A percentile compares a stretch with the other conserved stretches of the same genome.
These are phyloP conservation scores for Wickerhamiella australiensis DNA, from an alignment of 805 yeast genomes.

Conservation along the genomic window DNA sequence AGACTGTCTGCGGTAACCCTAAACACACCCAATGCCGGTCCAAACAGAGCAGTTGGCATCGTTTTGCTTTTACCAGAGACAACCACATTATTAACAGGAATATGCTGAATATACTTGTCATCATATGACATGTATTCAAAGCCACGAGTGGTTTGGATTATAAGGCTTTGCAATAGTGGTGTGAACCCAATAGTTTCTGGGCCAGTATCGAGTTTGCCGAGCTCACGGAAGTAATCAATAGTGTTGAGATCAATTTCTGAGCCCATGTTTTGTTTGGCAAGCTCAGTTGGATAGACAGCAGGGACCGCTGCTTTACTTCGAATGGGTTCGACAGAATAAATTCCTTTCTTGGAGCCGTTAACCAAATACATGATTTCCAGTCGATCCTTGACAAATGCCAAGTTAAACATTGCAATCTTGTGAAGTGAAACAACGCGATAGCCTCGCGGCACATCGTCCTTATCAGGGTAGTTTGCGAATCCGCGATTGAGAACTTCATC, in stretches of 20 bases:
- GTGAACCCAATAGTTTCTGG: constrained; percentile 51
- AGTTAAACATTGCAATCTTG: constrained; percentile 47
- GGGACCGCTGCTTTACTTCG: constrained; percentile 26
- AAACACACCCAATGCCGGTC: constrained; percentile 36
- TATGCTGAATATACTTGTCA: constrained; percentile 27
- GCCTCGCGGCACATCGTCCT: constrained; percentile 29
- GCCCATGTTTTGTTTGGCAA: constrained; percentile 2
- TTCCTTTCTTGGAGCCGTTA: constrained; percentile 34
- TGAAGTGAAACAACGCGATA: constrained; percentile 32
- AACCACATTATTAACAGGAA: constrained; percentile 29
- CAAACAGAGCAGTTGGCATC: constrained; percentile 20
- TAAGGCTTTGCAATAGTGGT: constrained; percentile 52
- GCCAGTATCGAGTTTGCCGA: constrained; percentile 39
- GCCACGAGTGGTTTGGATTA: constrained; percentile 55
- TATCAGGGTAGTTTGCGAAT: constrained; percentile 12
- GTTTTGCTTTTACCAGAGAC: constrained; percentile 11
- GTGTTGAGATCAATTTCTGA: background rate
- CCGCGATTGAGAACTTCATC: constrained; percentile 40
- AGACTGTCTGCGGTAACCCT: constrained; percentile 43
- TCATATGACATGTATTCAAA: constrained; percentile 54
- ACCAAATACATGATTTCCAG: constrained; percentile 39
- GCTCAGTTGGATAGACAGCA: constrained; percentile 10
- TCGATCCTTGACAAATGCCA: constrained; percentile 57
- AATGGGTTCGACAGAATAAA: constrained; percentile 51
- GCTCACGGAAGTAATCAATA: constrained; percentile 34